Evolutionary conservation across 441 rosid species (phyloP), one percentile per base, ranked within the genome.

Genomic region (Melastoma candidum): DNA sequence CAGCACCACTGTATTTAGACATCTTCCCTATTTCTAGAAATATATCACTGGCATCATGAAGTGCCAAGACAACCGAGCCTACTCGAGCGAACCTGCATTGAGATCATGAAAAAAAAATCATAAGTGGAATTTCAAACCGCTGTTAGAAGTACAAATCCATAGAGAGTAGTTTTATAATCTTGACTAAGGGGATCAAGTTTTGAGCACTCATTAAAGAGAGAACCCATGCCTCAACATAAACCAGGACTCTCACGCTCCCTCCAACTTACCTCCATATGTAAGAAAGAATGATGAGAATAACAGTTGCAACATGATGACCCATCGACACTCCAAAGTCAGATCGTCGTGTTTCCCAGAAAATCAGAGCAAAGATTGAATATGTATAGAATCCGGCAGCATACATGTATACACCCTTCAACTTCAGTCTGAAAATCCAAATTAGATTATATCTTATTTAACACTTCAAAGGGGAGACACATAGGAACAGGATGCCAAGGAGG

Each of bases 321-420:
- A 90, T 87, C 17, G 96, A 90, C 68, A 90, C 98, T 32, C 96
- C 98, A 64, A 90, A 90, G 70, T 90, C 98, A 2, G 93, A 80
- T 54, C 98, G 85, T 68, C 96, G 80, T 9, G 98, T 90, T 71
- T 90, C 96, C 98, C 96, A 90, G 56, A 85, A 90, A 13, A 90
- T 65, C 68, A 90, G 64, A 71, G 98, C 97, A 74, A 89, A 86
- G 51, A 93, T 88, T 47, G 98, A 93, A 76, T 93, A 93, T 4
- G 95, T 60, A 66, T 93, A 93, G 76, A 93, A 93, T 24, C 98
- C 98, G 72, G 95, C 96, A 74, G 67, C 82, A 71, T 79, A 93
- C 95, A 88, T 82, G 68, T 88, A 93, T 45, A 77, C 3, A 11
- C 74, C 83, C 73, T 80, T 87, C 76, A 90, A 66, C 70, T 90